Evolutionary conservation across 2,329 filamentous ascomycete species (phyloP).

Genomic region (Xylariomycetidae sp.): DNA sequence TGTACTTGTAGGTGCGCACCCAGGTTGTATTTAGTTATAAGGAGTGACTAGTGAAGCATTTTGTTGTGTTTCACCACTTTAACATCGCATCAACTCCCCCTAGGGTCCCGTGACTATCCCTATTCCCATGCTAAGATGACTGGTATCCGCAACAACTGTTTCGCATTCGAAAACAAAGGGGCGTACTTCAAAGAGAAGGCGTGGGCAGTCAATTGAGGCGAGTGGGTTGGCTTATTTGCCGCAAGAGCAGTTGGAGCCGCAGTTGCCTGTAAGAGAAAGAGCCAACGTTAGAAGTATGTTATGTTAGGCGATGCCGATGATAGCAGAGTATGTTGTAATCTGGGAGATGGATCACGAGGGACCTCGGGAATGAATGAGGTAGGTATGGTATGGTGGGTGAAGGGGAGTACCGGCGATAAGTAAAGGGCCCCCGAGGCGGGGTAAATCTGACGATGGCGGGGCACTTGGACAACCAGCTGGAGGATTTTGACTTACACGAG

Average conservation of each 20-base stretch:
- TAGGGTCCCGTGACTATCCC: neutral
- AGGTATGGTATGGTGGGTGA: neutral
- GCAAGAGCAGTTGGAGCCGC: slow-evolving; percentile 19
- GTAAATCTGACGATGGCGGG: slow-evolving; percentile 6
- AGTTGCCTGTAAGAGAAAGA: slow-evolving; percentile 12
- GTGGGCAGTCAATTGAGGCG: neutral
- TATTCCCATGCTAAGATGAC: neutral
- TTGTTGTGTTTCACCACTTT: too few relatives aligned
- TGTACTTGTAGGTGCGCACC: too few relatives aligned
- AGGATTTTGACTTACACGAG: slow-evolving; percentile 12
- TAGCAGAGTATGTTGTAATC: neutral
- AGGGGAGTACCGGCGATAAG: neutral
- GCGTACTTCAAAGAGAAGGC: neutral
- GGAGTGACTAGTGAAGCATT: too few relatives aligned
- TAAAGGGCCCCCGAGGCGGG: neutral
- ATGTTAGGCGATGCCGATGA: neutral
- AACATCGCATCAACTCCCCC: too few relatives aligned
- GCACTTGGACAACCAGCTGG: slow-evolving; percentile 3
- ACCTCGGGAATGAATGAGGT: neutral
- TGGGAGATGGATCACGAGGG: neutral
- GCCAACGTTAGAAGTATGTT: too few relatives aligned
- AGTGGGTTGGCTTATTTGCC: slow-evolving; percentile 14
- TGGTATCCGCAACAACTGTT: neutral
- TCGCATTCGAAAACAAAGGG: neutral
- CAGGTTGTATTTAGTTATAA: too few relatives aligned